Evolutionary conservation across 805 yeast genomes (phyloP), one percentile per base, ranked within the genome.

Genomic region (Torulaspora microellipsoides): DNA sequence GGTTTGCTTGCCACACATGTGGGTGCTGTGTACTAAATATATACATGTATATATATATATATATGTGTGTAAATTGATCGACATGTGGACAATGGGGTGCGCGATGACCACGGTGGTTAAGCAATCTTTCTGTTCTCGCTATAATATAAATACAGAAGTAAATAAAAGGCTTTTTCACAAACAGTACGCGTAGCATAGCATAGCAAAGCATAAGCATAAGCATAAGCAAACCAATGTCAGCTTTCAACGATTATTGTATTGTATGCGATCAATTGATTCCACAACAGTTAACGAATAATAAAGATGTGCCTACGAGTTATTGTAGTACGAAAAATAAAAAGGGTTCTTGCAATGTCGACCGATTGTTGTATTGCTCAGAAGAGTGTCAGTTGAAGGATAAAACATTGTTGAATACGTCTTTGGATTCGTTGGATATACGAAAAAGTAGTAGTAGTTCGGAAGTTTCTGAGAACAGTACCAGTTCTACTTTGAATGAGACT

Each of bases 231-330:
- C 9, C 34, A 33, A 47, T 47, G 51, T 48, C 66, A 38, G 72
- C 78, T 50, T 62, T 68, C 49, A 75, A 72, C 56, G 82, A 78
- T 58, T 78, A 65, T 62, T 78, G 83, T 66, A 68, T 75, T 37
- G 80, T 75, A 45, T 78, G 83, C 62, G 81, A 77, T 38, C 56
- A 56, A 36, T 40, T 61, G 45, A 59, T 60, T 35, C 52, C 46
- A 11, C 44, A 43, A 17, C 40, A 42, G 27, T 36, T 46, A n/a
- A 45, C 43, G 15, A 36, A 38, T 15, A 36, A 40, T 15, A 39
- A 40, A 27, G 37, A 36, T 27, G 29, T 27, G 12, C 20, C 34
- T 11, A 36, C 36, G 3, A 31, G 44, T 35, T 17, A 17, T 17
- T 17, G 20, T 17, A 17, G 20, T 17, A 17, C 25, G 25, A 41